These are phyloP conservation scores for Saccharomyces jurei DNA, from an alignment of 805 yeast genomes.

Conservation along the genomic window DNA sequence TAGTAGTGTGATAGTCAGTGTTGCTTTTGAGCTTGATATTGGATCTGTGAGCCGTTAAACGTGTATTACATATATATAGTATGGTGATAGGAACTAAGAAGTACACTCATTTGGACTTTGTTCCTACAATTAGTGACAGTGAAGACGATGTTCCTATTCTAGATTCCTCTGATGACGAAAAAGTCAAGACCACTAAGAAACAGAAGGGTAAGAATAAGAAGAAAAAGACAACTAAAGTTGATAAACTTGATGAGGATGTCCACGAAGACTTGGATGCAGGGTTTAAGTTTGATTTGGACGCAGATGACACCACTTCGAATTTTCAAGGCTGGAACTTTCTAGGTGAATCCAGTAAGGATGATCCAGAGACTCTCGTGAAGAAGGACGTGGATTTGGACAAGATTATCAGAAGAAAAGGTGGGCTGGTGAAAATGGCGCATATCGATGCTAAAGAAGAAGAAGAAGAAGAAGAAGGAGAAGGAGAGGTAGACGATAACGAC, in stretches of 20 bases:
- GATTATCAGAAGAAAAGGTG: constrained; percentile 81
- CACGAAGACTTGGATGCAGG: constrained; percentile 64
- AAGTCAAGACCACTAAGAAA: constrained; percentile 20
- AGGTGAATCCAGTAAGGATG: constrained; percentile 28
- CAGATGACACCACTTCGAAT: constrained; percentile 37
- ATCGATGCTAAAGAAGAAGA: constrained; percentile 34
- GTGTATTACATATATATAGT: background rate
- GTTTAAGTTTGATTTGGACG: constrained; percentile 63
- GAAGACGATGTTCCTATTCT: constrained; percentile 58
- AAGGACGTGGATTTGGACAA: constrained; percentile 80
- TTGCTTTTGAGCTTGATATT: background rate
- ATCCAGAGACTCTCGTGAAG: constrained; percentile 14
- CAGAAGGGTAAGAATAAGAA: constrained; percentile 20
- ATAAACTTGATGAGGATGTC: constrained; percentile 31
- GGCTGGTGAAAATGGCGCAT: constrained; percentile 50
- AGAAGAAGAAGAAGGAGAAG: constrained; percentile 39
- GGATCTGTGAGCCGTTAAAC: background rate
- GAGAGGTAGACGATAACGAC: constrained; percentile 31
- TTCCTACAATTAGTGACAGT: constrained; percentile 68
- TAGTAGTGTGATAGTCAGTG: background rate
- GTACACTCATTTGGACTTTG: constrained; percentile 36
- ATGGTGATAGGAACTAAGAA: constrained; percentile 8
- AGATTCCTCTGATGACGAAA: constrained; percentile 42
- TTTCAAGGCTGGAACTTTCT: constrained; percentile 84
- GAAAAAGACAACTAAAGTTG: constrained; percentile 21